A percentile compares a stretch with the other conserved stretches of the same genome.
Conservation (phyloP, 306 rosid genomes). For the Sechiopsis laciniata region DNA sequence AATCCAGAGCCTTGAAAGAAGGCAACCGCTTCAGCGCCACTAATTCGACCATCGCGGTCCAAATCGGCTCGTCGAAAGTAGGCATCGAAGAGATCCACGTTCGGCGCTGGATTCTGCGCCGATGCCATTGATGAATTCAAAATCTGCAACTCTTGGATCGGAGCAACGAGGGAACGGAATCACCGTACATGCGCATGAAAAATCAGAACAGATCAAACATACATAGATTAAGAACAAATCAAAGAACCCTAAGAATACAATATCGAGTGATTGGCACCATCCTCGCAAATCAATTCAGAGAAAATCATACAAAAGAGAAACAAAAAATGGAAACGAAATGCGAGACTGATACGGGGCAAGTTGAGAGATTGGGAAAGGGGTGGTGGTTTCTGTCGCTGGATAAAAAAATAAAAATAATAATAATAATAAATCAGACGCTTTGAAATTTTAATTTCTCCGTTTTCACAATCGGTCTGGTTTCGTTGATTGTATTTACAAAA, state of each 20-base stretch:
- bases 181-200: slow-evolving; percentile 17
- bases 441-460: no score
- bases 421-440: no score
- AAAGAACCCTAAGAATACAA: slow-evolving; percentile 27
- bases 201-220: slow-evolving; percentile 12
- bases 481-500: no score
- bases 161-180: slow-evolving; percentile 27
- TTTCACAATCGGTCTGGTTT: no score
- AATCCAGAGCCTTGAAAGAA: slow-evolving; percentile 95
- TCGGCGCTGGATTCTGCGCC: slow-evolving; percentile 52
- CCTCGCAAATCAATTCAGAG: no score
- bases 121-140: slow-evolving; percentile 56
- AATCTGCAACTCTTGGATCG: slow-evolving; percentile 42
- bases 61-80: slow-evolving; percentile 92
- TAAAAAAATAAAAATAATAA: no score
- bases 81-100: slow-evolving; percentile 94
- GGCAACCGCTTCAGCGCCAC: slow-evolving; percentile 84
- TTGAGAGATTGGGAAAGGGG: no score
- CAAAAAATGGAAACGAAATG: no score
- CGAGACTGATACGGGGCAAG: no score
- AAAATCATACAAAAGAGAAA: no score
- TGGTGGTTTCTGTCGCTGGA: no score
- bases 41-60: slow-evolving; percentile 95
- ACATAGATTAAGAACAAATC: slow-evolving; percentile 17
- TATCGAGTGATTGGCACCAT: no score